Percentiles rank a stretch among this genome's conserved stretches.
These are phyloP conservation scores for Kwoniella newhampshirensis DNA, from an alignment of 768 basidiomycete genomes.

Conservation along the genomic window DNA sequence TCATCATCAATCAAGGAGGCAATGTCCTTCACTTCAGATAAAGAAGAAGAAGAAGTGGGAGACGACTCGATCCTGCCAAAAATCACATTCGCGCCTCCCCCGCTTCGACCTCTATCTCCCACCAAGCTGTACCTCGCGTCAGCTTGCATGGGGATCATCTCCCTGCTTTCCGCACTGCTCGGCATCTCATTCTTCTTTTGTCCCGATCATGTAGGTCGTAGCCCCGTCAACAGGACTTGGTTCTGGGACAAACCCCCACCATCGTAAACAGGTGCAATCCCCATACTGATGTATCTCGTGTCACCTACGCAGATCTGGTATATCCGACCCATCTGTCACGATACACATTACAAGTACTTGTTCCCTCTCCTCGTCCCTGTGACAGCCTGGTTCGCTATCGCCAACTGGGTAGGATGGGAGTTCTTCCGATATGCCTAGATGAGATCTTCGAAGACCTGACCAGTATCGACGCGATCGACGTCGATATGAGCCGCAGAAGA, in stretches of 20 bases:
- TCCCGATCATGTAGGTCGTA: conserved; percentile 12
- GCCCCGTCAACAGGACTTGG: no score
- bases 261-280: no score
- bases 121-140: conserved; percentile 17
- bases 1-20: no score
- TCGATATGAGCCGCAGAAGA: no score
- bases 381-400: conserved; percentile 84
- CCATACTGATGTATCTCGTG: no score
- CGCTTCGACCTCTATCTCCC: conserved; percentile 1
- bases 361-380: conserved; percentile 74
- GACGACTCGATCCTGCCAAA: no score
- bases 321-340: conserved; percentile 52
- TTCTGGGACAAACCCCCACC: no score
- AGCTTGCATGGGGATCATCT: conserved; percentile 1
- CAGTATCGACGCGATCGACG: no score
- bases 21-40: no score
- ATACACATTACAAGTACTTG: conserved; percentile 91
- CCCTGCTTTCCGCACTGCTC: conserved; percentile 3
- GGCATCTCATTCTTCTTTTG: conserved; percentile 23
- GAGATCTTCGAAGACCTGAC: not conserved
- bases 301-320: not conserved
- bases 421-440: conserved; percentile 81
- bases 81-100: conserved; percentile 15
- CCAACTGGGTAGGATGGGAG: conserved; percentile 99
- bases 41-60: no score